Conservation (phyloP, 192 early-diverging fungal species). For the Pilobolus umbonatus region DNA sequence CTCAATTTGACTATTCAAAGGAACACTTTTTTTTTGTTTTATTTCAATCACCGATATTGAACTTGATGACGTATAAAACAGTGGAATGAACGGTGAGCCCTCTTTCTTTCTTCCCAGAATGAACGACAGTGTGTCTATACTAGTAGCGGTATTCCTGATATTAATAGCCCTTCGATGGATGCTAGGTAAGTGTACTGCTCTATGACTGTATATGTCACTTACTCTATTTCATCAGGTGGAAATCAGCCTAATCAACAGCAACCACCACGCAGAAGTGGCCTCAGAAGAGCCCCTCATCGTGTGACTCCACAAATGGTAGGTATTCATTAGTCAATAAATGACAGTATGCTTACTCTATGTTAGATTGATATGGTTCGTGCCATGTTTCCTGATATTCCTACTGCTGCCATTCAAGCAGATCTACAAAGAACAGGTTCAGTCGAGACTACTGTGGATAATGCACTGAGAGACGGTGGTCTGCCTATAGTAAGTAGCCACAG, state of each 20-base stretch:
- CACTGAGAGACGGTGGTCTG: constrained; percentile 59
- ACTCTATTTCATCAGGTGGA: constrained; percentile 8
- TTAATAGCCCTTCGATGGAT: constrained; percentile 54
- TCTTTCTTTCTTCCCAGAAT: constrained; percentile 28
- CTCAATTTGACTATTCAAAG: too few relatives aligned
- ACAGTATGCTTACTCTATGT: background rate
- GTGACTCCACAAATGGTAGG: constrained; percentile 37
- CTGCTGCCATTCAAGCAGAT: constrained; percentile 68
- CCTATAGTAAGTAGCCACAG: constrained; percentile 43
- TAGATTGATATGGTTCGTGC: constrained; percentile 66
- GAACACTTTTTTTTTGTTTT: too few relatives aligned
- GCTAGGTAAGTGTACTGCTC: constrained; percentile 33
- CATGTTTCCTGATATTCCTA: constrained; percentile 82
- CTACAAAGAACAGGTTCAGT: constrained; percentile 80
- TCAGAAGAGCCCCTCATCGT: constrained; percentile 17
- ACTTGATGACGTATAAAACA: too few relatives aligned
- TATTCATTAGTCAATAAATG: background rate
- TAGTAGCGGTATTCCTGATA: constrained; percentile 55
- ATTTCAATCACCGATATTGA: too few relatives aligned
- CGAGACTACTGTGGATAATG: constrained; percentile 76
- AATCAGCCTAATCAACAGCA: constrained; percentile 8
- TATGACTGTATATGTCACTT: background rate
- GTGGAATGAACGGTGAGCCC: too few relatives aligned
- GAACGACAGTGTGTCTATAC: constrained; percentile 56
- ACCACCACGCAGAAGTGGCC: constrained; percentile 5